Base-by-base conservation (phyloP, 805 yeast species). In the Candida boidinii region DNA sequence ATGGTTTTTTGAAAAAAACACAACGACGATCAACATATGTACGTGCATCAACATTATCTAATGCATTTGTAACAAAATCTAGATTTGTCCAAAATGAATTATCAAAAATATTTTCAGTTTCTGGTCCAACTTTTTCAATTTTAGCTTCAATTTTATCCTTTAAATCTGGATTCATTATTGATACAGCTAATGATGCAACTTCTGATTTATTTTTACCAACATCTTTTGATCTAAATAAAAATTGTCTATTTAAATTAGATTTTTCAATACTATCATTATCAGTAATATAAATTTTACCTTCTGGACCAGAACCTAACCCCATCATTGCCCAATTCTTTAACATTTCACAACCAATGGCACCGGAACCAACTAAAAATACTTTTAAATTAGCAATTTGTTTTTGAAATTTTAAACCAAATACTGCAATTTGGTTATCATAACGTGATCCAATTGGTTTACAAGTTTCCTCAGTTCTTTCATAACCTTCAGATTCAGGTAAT, bases 341-440 rank as follows among this genome's bases (percentile, higher is more conserved):
- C 88, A 92, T 90, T 62, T 92, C 98, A 65, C 98, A 92, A 25
- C 98, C 98, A 65, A 92, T 92, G 14, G 98, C 98, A 54, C 98
- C 98, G 2, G 96, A 70, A 28, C 98, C 98, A 26, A 92, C 98
- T 44, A 92, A 66, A 58, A 92, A 90, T 4, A 88, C 86, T 50
- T 76, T 80, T 41, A 82, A 63, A 56, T 88, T 85, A 24, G 84
- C 74, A 37, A 92, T 62, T 28, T 62, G 64, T 49, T 80, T 75
- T 53, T 86, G 90, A 60, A 74, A 85, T 27, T 73, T 74, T 30
- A 71, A 53, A 38, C 98, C 98, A 46, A 87, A 87, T 1, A 90
- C 95, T 2, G 97, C 96, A 51, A 87, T 83, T 64, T 87, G 95
- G n/a, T 76, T 75, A 58, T 92, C 98, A 53, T 92, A 92, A 54